These are phyloP conservation scores for Leccinum variabile DNA, from an alignment of 1,284 basidiomycete species.

Conservation along the genomic window DNA sequence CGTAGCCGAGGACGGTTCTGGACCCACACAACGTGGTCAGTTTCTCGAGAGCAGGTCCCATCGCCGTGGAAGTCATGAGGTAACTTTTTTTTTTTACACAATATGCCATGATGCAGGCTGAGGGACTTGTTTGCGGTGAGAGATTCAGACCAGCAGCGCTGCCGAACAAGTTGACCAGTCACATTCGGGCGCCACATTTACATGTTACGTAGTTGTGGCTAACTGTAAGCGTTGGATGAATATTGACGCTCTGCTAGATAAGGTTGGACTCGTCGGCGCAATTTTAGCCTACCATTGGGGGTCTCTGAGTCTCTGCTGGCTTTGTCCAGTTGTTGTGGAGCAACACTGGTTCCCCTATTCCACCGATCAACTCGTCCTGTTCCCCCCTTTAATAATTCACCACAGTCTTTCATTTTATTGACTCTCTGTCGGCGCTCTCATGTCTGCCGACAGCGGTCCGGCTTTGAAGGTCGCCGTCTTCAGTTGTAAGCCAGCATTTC, in stretches of 20 bases:
- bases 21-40: background rate
- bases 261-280: background rate
- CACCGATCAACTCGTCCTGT: background rate
- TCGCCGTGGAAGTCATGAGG: background rate
- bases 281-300: background rate
- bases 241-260: background rate
- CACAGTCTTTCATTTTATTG: background rate
- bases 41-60: background rate
- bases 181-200: background rate
- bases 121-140: background rate
- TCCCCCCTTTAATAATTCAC: background rate
- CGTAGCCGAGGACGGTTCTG: background rate
- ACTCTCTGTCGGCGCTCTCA: background rate
- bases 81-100: background rate
- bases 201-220: background rate
- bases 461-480: conserved; percentile 2
- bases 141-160: background rate
- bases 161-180: background rate
- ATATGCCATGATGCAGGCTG: background rate
- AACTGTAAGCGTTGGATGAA: background rate
- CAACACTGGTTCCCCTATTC: background rate
- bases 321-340: background rate
- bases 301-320: background rate
- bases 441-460: background rate
- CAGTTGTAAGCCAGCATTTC: conserved; percentile 1